These are phyloP conservation scores for Diplodia sapinea DNA, from an alignment of 2,329 filamentous ascomycete genomes.

Conservation along the genomic window DNA sequence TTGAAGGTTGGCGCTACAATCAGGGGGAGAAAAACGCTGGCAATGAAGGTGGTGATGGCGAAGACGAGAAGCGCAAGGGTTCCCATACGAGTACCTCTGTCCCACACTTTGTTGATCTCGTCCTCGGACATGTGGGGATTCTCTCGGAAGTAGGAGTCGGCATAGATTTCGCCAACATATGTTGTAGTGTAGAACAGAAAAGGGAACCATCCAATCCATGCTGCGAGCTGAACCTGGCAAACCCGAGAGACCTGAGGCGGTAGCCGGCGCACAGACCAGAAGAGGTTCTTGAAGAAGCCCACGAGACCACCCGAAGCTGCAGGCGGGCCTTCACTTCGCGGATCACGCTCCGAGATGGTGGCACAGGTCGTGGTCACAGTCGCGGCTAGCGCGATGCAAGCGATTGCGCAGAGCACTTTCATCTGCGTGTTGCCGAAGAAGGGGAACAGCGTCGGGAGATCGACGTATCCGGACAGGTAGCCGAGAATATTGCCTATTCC, in stretches of 20 bases:
- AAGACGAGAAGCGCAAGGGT: slow-evolving; percentile 90
- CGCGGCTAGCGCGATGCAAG: slow-evolving; percentile 71
- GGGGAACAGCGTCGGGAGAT: slow-evolving; percentile 75
- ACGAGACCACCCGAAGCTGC: slow-evolving; percentile 68
- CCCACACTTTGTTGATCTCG: slow-evolving; percentile 81
- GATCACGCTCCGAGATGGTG: slow-evolving; percentile 78
- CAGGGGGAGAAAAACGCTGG: slow-evolving; percentile 84
- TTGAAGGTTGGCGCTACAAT: slow-evolving; percentile 82
- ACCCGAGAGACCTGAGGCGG: slow-evolving; percentile 83
- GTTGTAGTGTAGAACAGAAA: slow-evolving; percentile 95
- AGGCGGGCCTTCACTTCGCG: slow-evolving; percentile 71
- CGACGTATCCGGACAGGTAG: slow-evolving; percentile 83
- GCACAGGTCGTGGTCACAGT: slow-evolving; percentile 75
- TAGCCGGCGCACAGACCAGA: slow-evolving; percentile 75
- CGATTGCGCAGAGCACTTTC: slow-evolving; percentile 87
- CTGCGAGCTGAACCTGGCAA: slow-evolving; percentile 68
- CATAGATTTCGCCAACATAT: slow-evolving; percentile 91
- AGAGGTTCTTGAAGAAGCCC: slow-evolving; percentile 79
- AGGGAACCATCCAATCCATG: slow-evolving; percentile 95
- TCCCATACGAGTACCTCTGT: slow-evolving; percentile 82
- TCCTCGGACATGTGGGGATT: slow-evolving; percentile 78
- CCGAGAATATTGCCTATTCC: slow-evolving; percentile 91
- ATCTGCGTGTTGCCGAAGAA: slow-evolving; percentile 90
- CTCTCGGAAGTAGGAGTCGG: slow-evolving; percentile 76
- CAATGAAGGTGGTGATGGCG: slow-evolving; percentile 79